These are phyloP conservation scores for Arxiozyma heterogenica DNA, from an alignment of 1,139 yeast species.

Conservation along the genomic window DNA sequence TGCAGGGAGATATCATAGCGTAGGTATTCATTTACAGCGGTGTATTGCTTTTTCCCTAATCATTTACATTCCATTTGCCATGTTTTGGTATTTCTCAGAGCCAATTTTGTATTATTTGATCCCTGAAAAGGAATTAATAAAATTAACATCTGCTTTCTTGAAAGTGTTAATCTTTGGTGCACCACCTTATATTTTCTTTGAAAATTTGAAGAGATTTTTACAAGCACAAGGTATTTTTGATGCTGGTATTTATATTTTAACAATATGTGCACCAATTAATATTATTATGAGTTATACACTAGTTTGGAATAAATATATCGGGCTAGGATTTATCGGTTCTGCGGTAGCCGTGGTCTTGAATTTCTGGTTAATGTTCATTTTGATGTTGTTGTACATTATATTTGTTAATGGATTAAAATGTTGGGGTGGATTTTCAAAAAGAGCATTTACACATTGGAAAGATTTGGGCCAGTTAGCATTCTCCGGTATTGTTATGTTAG, in stretches of 20 bases:
- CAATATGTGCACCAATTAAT: conserved; percentile 74
- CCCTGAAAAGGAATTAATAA: conserved; percentile 45
- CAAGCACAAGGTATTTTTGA: conserved; percentile 92
- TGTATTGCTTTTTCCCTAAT: conserved; percentile 50
- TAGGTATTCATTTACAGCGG: conserved; percentile 56
- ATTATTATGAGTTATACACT: conserved; percentile 61
- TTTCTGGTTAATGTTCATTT: conserved; percentile 57
- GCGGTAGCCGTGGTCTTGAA: conserved; percentile 64
- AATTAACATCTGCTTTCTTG: conserved; percentile 55
- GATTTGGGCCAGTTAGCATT: conserved; percentile 51
- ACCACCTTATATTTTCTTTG: conserved; percentile 79
- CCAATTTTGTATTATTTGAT: conserved; percentile 44
- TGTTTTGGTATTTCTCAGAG: conserved; percentile 61
- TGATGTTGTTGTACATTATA: conserved; percentile 45
- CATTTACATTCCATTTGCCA: conserved; percentile 51
- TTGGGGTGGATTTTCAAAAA: conserved; percentile 54
- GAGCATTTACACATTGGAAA: conserved; percentile 52
- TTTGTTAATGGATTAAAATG: conserved; percentile 61
- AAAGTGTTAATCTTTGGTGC: conserved; percentile 64
- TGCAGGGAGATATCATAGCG: conserved; percentile 52
- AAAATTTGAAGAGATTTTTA: conserved; percentile 68
- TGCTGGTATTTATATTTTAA: conserved; percentile 73
- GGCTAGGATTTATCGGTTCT: conserved; percentile 62
- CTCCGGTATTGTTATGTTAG: conserved; percentile 67
- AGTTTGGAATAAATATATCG: conserved; percentile 60